A percentile compares a stretch with the other conserved stretches of the same genome.
Conservation (phyloP, 108 stramenopile species). For the Aurantiochytrium sp. region DNA sequence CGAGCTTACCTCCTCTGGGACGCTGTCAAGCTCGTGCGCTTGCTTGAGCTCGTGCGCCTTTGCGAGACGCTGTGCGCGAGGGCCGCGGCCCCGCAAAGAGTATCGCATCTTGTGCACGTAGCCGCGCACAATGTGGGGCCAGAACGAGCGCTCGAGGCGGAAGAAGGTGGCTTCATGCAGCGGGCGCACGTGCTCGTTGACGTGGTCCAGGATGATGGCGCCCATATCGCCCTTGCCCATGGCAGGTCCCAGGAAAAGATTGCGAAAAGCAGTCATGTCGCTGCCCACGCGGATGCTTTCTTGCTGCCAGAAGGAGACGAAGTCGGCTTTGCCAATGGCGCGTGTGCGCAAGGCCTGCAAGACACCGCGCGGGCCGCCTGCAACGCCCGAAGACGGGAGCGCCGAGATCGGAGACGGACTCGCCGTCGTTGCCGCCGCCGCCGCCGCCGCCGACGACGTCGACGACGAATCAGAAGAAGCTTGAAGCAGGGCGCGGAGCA, state of each 20-base stretch:
- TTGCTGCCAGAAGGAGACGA: not conserved
- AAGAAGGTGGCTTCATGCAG: not conserved
- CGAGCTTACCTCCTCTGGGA: not conserved
- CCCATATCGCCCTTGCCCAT: not conserved
- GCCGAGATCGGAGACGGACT: no score
- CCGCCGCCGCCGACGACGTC: no score
- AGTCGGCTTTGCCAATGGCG: not conserved
- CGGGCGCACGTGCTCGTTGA: not conserved
- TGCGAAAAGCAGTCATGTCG: not conserved
- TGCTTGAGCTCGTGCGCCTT: not conserved
- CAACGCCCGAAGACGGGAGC: no score
- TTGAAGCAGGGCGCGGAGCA: not conserved
- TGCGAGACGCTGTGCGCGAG: not conserved
- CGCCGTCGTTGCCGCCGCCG: no score
- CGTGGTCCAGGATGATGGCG: not conserved
- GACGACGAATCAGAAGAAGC: no score
- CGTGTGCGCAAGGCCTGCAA: not conserved
- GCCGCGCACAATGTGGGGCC: not conserved
- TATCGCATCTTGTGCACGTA: not conserved
- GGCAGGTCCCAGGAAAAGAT: not conserved
- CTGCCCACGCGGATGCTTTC: not conserved
- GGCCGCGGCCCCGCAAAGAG: not conserved
- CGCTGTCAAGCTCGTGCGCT: not conserved
- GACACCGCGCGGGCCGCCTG: not conserved
- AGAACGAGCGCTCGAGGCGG: not conserved